Evolutionary conservation across 2,329 filamentous ascomycete genomes (phyloP).

Genomic region (Xylariaceae sp.): DNA sequence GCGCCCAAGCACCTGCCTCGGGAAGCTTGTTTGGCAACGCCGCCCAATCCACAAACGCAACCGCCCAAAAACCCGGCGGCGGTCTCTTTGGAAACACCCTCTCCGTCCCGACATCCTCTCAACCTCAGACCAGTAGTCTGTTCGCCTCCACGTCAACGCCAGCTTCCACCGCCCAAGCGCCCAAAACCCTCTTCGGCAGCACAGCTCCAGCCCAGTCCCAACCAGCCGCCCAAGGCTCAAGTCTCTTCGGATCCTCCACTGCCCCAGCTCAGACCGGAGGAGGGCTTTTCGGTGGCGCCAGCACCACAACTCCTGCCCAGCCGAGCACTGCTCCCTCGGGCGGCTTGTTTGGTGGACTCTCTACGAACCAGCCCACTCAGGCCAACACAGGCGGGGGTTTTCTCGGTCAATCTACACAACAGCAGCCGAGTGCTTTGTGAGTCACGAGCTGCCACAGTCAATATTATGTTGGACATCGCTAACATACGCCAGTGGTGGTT

Average conservation of each 20-base stretch:
- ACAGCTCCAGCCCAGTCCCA: slow-evolving; percentile 16
- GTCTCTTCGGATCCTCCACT: slow-evolving; percentile 20
- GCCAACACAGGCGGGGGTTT: slow-evolving; percentile 7
- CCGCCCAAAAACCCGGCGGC: slow-evolving; percentile 21
- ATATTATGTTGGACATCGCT: slow-evolving; percentile 1
- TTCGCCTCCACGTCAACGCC: slow-evolving; percentile 23
- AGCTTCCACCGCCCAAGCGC: slow-evolving; percentile 24
- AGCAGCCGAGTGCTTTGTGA: slow-evolving; percentile 30
- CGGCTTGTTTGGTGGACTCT: slow-evolving; percentile 27
- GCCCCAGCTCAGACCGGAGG: slow-evolving; percentile 6
- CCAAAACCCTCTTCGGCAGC: slow-evolving; percentile 22
- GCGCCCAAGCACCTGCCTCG: slow-evolving; percentile 31
- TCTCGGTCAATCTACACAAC: slow-evolving; percentile 24
- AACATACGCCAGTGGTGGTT: slow-evolving; percentile 14
- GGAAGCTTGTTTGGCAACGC: slow-evolving; percentile 30
- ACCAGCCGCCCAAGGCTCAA: slow-evolving; percentile 13
- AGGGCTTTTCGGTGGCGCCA: slow-evolving; percentile 23
- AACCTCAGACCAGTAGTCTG: slow-evolving; percentile 21
- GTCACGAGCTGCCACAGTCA: slow-evolving; percentile 8
- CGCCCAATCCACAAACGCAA: slow-evolving; percentile 16
- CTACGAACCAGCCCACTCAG: slow-evolving; percentile 15
- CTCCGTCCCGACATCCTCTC: slow-evolving; percentile 21
- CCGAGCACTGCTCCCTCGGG: slow-evolving; percentile 14
- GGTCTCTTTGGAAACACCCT: slow-evolving; percentile 31
- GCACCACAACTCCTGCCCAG: slow-evolving; percentile 12